Evolutionary conservation across 2,329 filamentous ascomycete genomes (phyloP), one percentile per base, ranked within the genome.

Genomic region (Pyricularia grisea): DNA sequence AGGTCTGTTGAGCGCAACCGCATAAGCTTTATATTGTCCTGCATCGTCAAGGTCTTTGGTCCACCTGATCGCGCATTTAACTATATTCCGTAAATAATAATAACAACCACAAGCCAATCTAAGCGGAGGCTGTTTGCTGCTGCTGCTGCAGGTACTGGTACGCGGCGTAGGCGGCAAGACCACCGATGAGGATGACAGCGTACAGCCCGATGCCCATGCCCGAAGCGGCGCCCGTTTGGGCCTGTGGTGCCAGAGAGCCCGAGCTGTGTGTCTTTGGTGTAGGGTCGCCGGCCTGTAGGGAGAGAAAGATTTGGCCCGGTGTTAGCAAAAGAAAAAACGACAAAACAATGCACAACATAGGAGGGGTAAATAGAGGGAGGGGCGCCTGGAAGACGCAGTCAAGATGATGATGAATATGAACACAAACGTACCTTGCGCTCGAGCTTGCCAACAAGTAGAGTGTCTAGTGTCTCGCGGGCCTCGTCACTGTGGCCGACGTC

Each of bases 401-500:
- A 42, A 42, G 9, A 42, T 3, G 33, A 42, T 17, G 10, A 31
- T 30, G 30, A 42, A 11, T 11, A 33, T 31, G 14, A 30, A 25
- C 3, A 7, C 10, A 61, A 20, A 68, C 88, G 76, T 86, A 96
- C 92, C 85, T 87, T 79, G 80, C 92, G 88, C 89, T 97, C 96
- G 79, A 97, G 81, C 55, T 78, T 85, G 73, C 92, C 94, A 73
- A 95, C 86, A 68, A 89, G 81, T 73, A 97, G 84, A 76, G 88
- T 87, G 36, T 91, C 89, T 70, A 99, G 89, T 74, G 97, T 94
- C 84, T 98, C 94, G 74, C 95, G 91, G 74, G 95, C 95, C 86
- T 99, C 95, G 81, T 99, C 95, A 76, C 92, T 96, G 90, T 99
- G 95, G 78, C 95, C 95, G 77, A 99, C 95, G 82, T 99, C 95